Conservation (phyloP, 78 protist species). For the Dictyostelium intermedium region DNA sequence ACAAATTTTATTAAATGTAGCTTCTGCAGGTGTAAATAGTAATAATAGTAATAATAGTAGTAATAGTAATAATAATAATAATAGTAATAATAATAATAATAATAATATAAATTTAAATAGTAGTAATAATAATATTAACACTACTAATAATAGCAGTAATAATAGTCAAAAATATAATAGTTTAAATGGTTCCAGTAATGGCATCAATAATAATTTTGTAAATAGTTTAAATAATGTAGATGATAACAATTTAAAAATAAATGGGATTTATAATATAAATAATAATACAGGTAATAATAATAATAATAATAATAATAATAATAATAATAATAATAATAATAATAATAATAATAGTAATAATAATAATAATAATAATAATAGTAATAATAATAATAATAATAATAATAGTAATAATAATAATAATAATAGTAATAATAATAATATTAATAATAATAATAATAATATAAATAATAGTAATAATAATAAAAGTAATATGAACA, state of each 20-base stretch:
- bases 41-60: neutral
- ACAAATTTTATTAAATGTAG: neutral
- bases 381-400: neutral
- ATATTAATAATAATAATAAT: neutral
- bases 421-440: neutral
- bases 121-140: neutral
- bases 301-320: neutral
- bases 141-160: neutral
- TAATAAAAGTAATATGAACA: neutral
- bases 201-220: neutral
- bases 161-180: constrained; percentile 8
- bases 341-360: neutral
- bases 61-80: neutral
- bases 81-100: neutral
- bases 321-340: neutral
- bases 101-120: neutral
- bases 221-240: neutral
- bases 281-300: constrained; percentile 7
- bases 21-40: neutral
- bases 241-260: neutral
- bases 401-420: neutral
- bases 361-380: too few relatives aligned
- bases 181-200: constrained; percentile 15
- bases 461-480: neutral
- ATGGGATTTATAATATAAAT: neutral